phyloP scores from a whole-genome alignment of 2,329 filamentous ascomycete species.

The Fusarium sp. region DNA sequence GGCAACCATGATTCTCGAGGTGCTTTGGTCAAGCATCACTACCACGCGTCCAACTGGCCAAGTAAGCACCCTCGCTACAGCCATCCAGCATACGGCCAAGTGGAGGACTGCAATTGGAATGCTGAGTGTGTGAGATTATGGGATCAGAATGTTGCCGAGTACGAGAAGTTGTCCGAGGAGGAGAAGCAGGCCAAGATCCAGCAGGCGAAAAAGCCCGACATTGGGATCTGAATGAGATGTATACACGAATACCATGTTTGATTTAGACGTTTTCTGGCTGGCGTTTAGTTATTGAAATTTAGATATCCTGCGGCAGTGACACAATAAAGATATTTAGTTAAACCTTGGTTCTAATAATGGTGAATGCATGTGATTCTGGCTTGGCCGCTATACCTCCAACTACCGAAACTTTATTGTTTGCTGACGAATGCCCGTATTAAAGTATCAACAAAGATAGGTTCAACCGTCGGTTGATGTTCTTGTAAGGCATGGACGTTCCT shows the following conservation, averaged over 20 bases:
- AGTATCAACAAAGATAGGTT: neutral
- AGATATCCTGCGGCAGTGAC: conserved; percentile 17
- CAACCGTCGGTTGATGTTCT: neutral
- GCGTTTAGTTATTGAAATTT: conserved; percentile 22
- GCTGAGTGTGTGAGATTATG: conserved; percentile 72
- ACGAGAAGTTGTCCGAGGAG: conserved; percentile 67
- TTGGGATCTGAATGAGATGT: conserved; percentile 3
- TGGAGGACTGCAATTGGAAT: conserved; percentile 79
- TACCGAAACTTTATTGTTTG: neutral
- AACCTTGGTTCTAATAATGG: neutral
- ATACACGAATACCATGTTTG: conserved; percentile 2
- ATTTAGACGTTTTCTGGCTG: conserved; percentile 13
- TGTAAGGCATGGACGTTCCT: neutral
- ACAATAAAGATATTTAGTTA: conserved; percentile 4
- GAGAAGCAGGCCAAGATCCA: conserved; percentile 67
- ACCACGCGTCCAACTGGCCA: conserved; percentile 80
- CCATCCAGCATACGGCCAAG: conserved; percentile 77
- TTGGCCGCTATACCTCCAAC: neutral
- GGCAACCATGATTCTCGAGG: conserved; percentile 75
- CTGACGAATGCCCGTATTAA: neutral
- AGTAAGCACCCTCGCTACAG: conserved; percentile 73
- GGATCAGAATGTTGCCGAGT: conserved; percentile 73
- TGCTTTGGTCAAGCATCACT: conserved; percentile 79
- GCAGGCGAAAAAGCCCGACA: conserved; percentile 42
- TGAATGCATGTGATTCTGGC: neutral